Conservation (phyloP, 805 yeast genomes). For the Ogataea angusta region DNA sequence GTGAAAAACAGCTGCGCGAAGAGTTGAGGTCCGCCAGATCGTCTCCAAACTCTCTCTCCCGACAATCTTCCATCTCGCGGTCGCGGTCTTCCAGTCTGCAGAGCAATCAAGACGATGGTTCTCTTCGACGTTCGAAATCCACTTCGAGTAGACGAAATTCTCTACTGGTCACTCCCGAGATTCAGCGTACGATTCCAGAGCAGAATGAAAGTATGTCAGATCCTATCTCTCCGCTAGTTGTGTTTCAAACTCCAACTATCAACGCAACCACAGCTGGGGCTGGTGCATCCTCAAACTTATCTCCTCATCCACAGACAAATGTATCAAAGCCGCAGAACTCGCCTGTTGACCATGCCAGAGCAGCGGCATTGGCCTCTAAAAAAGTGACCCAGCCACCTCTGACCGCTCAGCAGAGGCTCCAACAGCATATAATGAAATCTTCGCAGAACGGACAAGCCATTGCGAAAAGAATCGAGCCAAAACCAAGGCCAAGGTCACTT, state of each 20-base stretch:
- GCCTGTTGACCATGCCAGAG: constrained; percentile 19
- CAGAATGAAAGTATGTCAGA: constrained; percentile 1
- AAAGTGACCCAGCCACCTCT: constrained; percentile 17
- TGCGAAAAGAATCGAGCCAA: constrained; percentile 26
- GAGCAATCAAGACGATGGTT: constrained; percentile 2
- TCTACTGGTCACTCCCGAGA: constrained; percentile 15
- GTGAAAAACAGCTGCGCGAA: constrained; percentile 22
- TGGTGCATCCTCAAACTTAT: constrained; percentile 23
- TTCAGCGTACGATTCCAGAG: constrained; percentile 7
- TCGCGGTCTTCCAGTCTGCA: constrained; percentile 19
- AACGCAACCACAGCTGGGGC: constrained; percentile 25
- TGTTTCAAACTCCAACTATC: constrained; percentile 15
- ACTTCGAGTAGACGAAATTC: constrained; percentile 15
- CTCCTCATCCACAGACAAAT: constrained; percentile 5
- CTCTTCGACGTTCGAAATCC: constrained; percentile 8
- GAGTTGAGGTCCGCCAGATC: constrained; percentile 16
- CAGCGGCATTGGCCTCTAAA: constrained; percentile 23
- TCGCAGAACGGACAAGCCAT: constrained; percentile 31
- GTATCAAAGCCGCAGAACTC: constrained; percentile 1
- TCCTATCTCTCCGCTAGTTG: constrained; percentile 9
- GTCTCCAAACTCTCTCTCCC: constrained; percentile 14
- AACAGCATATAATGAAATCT: constrained; percentile 33
- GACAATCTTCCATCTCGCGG: constrained; percentile 13
- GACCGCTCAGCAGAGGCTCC: constrained; percentile 36
- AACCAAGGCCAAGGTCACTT: constrained; percentile 23